Conservation (phyloP, 2,329 filamentous ascomycete species). For the Aspergillus jensenii region DNA sequence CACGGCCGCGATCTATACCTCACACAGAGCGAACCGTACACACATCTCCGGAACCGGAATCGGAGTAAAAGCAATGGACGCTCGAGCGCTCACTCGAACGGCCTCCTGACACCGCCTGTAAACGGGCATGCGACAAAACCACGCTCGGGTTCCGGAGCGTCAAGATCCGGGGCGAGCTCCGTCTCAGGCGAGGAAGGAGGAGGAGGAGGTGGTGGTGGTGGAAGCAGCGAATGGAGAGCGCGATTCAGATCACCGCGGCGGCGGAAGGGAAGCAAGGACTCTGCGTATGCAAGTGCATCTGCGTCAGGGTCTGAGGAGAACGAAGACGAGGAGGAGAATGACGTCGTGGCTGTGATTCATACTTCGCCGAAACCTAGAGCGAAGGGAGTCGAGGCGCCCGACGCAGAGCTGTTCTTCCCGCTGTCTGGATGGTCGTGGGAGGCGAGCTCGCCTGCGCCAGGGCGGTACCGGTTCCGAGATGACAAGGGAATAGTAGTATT, state of each 20-base stretch:
- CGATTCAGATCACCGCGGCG: not conserved
- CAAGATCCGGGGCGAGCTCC: not conserved
- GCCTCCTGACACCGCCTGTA: not conserved
- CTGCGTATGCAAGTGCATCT: not conserved
- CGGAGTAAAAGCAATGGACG: not conserved
- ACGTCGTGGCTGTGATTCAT: constrained; percentile 5
- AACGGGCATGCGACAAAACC: not conserved
- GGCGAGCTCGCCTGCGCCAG: not conserved
- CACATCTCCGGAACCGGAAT: constrained; percentile 3
- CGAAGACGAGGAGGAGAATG: not conserved
- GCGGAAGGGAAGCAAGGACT: not conserved
- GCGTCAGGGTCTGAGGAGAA: not conserved
- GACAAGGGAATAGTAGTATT: not conserved
- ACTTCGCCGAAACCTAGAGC: constrained; percentile 5
- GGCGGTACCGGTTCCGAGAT: constrained; percentile 11
- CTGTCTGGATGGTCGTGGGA: not conserved
- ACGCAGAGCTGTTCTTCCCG: constrained; percentile 11
- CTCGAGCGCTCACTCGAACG: no score
- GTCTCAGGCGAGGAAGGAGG: not conserved
- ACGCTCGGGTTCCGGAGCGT: not conserved
- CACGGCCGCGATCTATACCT: constrained; percentile 29
- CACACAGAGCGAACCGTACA: constrained; percentile 26
- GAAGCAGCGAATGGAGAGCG: not conserved
- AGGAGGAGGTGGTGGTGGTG: not conserved
- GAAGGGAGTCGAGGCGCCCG: not conserved